Evolutionary conservation across 805 yeast genomes (phyloP).

Genomic region (Schizosaccharomyces osmophilus): DNA sequence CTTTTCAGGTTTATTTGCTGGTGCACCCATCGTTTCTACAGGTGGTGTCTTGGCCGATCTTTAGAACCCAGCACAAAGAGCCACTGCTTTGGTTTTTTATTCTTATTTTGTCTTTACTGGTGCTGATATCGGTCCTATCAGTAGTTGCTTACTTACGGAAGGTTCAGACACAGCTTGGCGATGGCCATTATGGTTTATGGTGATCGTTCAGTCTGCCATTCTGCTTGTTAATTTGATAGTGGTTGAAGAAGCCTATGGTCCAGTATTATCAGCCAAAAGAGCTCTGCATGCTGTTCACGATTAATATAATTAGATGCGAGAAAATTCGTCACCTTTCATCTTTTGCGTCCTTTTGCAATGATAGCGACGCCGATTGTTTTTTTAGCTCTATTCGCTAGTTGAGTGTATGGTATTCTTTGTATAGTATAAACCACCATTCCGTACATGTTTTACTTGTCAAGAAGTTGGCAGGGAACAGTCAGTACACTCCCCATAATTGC

Average conservation of each 20-base stretch:
- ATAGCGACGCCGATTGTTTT: slow-evolving; percentile 23
- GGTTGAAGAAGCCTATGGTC: slow-evolving; percentile 16
- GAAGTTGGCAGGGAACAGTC: slow-evolving; percentile 15
- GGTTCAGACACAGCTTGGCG: slow-evolving; percentile 28
- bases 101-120: slow-evolving; percentile 24
- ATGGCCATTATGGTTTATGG: slow-evolving; percentile 20
- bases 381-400: slow-evolving; percentile 19
- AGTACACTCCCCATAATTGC: slow-evolving; percentile 15
- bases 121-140: slow-evolving; percentile 22
- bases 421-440: slow-evolving; percentile 20
- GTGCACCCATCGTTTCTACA: slow-evolving; percentile 21
- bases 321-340: slow-evolving; percentile 48
- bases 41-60: slow-evolving; percentile 40
- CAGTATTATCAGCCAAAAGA: slow-evolving; percentile 30
- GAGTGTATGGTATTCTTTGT: slow-evolving; percentile 22
- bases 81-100: slow-evolving; percentile 27
- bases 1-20: slow-evolving; percentile 32
- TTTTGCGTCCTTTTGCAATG: slow-evolving; percentile 60
- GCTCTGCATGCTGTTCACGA: slow-evolving; percentile 91
- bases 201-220: neutral
- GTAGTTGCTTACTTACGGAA: slow-evolving; percentile 24
- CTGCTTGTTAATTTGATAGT: neutral
- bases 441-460: slow-evolving; percentile 13
- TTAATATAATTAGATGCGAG: slow-evolving; percentile 46
- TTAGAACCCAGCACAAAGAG: slow-evolving; percentile 26